Base-by-base conservation (phyloP, 208 protist species). In the Leishmania braziliensis region DNA sequence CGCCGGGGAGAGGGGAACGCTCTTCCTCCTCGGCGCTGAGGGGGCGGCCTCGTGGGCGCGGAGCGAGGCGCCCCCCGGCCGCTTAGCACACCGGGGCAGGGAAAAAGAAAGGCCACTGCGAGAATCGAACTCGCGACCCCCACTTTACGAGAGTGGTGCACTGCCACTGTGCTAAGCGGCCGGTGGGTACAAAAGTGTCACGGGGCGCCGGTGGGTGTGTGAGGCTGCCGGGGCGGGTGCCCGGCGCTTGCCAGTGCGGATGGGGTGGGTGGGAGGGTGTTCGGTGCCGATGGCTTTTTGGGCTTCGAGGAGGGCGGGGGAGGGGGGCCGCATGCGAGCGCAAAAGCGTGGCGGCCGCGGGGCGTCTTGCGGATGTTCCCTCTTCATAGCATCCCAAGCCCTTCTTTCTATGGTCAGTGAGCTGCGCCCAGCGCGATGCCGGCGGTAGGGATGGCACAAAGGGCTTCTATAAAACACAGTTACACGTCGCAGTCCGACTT, bases 101-200 rank as follows among this genome's bases (percentile, higher is more conserved):
- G 20, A 89, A 89, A 89, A 89, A 77, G 29, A 0, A 33, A 98
- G 95, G 93, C 95, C 92, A 96, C 93, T 98, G 92, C 93, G 94
- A 97, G 95, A 98, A 98, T 98, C 93, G 95, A 97, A 98, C 95
- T 97, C 94, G 93, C 91, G 96, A 97, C 95, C 96, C 94, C 93
- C 93, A 96, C 93, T 98, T 98, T 98, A 97, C 95, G 95, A 98
- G 94, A 98, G 93, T 95, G 92, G 93, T 97, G 95, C 95, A 97
- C 94, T 98, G 92, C 95, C 95, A 98, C 95, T 98, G 95, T 97
- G 95, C 95, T 98, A 98, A 98, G 95, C 95, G 88, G 94, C 94
- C 94, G 88, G 29, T 65, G 56, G 29, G 43, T 46, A 46, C 43
- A 4, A 6, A 46, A 6, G 43, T 26, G 71, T 0, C 0, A 10